phyloP scores from a whole-genome alignment of 495 filamentous ascomycete genomes.

The Neurospora sp. region DNA sequence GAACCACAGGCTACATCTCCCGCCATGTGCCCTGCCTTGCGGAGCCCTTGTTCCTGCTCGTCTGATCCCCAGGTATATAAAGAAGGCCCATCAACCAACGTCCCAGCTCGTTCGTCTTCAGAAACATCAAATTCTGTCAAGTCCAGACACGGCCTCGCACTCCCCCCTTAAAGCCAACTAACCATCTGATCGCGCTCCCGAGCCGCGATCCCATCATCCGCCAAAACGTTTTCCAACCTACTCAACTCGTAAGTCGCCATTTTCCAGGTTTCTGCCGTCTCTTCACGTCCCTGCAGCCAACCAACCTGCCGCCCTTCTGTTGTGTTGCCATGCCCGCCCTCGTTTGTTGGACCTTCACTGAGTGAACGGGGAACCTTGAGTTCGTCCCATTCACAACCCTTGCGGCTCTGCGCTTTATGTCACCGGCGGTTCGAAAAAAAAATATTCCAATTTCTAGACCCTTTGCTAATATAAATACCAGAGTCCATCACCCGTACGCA shows the following conservation, averaged over 20 bases:
- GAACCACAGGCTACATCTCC: neutral
- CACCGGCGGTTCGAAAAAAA: slow-evolving; percentile 1
- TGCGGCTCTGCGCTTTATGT: slow-evolving; percentile 1
- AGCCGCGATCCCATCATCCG: slow-evolving; percentile 48
- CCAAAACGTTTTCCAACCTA: slow-evolving; percentile 86
- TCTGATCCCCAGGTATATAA: neutral
- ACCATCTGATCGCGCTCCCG: slow-evolving; percentile 38
- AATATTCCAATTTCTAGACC: neutral
- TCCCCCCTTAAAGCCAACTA: neutral
- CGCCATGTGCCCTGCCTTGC: neutral
- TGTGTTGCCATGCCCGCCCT: neutral
- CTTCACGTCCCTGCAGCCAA: neutral
- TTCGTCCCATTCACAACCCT: neutral
- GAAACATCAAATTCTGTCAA: neutral
- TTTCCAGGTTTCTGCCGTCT: neutral
- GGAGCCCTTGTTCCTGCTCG: neutral
- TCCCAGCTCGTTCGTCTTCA: neutral
- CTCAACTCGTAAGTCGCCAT: slow-evolving; percentile 63
- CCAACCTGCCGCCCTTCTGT: neutral
- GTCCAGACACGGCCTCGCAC: neutral
- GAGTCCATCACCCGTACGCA: slow-evolving; percentile 95
- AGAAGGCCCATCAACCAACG: neutral
- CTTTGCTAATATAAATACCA: slow-evolving; percentile 22
- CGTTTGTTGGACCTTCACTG: neutral
- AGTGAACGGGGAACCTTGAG: neutral